phyloP scores from a whole-genome alignment of 1,284 basidiomycete genomes.

The Cryptococcus sp. region DNA sequence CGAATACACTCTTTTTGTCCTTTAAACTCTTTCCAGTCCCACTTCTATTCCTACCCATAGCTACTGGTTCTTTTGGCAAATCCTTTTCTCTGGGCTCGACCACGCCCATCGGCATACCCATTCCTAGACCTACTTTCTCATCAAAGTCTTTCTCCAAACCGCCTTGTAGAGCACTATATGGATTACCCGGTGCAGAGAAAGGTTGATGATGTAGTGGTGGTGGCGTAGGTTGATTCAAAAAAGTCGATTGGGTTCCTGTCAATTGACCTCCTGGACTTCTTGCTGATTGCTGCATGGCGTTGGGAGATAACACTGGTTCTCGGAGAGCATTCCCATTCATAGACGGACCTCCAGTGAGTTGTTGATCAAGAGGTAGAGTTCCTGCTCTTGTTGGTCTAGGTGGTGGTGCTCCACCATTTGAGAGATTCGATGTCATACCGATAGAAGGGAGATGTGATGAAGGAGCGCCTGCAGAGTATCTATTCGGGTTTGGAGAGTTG shows the following conservation, averaged over 20 bases:
- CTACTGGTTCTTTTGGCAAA: conserved; percentile 31
- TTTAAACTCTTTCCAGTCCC: conserved; percentile 46
- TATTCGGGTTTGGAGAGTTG: conserved; percentile 42
- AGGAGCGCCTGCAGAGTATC: conserved; percentile 34
- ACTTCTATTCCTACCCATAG: conserved; percentile 41
- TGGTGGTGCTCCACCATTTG: conserved; percentile 18
- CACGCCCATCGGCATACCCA: conserved; percentile 29
- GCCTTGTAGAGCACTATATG: conserved; percentile 17
- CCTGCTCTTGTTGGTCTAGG: conserved; percentile 43
- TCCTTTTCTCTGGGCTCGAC: conserved; percentile 35
- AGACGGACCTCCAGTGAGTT: conserved; percentile 5
- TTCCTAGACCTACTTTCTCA: conserved; percentile 31
- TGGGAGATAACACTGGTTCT: conserved; percentile 1
- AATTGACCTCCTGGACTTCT: conserved; percentile 1
- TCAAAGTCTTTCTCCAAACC: conserved; percentile 34
- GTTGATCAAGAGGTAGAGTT: conserved; percentile 38
- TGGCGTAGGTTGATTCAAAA: conserved; percentile 12
- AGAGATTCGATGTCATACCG: conserved; percentile 8
- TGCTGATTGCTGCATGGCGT: background rate
- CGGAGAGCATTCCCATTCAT: conserved; percentile 14
- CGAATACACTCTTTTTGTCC: conserved; percentile 49
- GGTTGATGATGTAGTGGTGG: conserved; percentile 32
- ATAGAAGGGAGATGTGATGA: background rate
- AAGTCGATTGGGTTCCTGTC: conserved; percentile 1
- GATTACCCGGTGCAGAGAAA: conserved; percentile 29